A percentile compares a stretch with the other conserved stretches of the same genome.
These are phyloP conservation scores for Dissophora ornata DNA, from an alignment of 192 early-diverging fungal genomes.

Conservation along the genomic window DNA sequence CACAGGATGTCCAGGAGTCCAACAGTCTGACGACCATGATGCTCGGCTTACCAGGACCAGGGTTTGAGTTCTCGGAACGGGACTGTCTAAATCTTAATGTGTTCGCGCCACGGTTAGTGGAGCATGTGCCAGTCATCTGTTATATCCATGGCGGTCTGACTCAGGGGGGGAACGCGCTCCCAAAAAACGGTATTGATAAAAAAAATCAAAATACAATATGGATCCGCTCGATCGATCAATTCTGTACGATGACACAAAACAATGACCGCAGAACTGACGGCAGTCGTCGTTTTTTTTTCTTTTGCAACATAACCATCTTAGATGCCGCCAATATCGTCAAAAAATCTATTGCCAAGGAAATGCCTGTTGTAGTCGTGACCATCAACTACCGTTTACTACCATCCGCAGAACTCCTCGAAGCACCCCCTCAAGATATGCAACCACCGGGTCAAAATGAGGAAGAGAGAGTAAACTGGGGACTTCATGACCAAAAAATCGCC, in stretches of 20 bases:
- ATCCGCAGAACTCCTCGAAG: constrained; percentile 15
- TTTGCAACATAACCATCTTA: no score
- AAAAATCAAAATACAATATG: no score
- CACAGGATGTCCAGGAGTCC: constrained; percentile 22
- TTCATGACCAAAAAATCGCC: constrained; percentile 43
- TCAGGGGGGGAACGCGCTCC: constrained; percentile 44
- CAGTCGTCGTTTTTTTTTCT: no score
- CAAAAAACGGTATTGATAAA: constrained; percentile 33
- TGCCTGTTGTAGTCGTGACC: constrained; percentile 59
- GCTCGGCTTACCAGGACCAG: constrained; percentile 40
- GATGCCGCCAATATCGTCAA: constrained; percentile 53
- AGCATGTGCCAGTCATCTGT: constrained; percentile 41
- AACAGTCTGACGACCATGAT: constrained; percentile 38
- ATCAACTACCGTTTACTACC: constrained; percentile 61
- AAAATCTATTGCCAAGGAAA: constrained; percentile 31
- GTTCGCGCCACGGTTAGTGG: constrained; percentile 26
- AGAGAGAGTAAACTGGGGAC: constrained; percentile 17
- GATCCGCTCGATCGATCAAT: no score
- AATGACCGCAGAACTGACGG: no score
- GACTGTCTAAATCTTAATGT: constrained; percentile 48
- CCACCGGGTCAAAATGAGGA: not conserved
- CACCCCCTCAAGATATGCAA: not conserved
- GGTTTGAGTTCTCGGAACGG: constrained; percentile 44
- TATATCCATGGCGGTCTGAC: constrained; percentile 49
- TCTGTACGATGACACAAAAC: no score